Base-by-base conservation (phyloP, 257 asterid species). In the Thymus mandschuricus region DNA sequence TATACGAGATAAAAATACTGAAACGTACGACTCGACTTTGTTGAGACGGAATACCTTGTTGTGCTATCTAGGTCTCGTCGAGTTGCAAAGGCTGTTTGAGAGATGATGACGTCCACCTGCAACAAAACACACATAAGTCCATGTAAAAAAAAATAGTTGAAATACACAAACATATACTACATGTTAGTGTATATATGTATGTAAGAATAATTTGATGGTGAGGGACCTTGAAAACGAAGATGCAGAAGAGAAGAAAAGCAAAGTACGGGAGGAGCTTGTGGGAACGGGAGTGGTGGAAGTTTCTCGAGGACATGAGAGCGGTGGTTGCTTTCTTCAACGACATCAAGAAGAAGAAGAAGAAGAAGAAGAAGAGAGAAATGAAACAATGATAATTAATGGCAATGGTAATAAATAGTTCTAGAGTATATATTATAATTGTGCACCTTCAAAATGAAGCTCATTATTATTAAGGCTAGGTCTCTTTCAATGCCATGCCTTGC, bases 141-240 rank as follows among this genome's bases (percentile, higher is more conserved):
- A 27, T 28, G 60, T 27, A 9, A 54, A 27, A 27, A 28, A 27
- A 54, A 27, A 0, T 5, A 8, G 8, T 50, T 12, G 1, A 50
- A 1, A 52, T 8, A 21, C 0, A 52, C 0, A 55, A 15, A 28
- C 5, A 54, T n/a, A 34, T n/a, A 7, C 8, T n/a, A 7, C 8
- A 13, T 12, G 3, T 21, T 21, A 21, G 21, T 10, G 15, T 6
- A 57, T 1, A 11, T 29, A 58, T 5, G 6, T 41, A 73, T 6
- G 4, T 1, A 2, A 10, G 2, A 2, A 1, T 10, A 28, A 8
- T 43, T 43, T 3, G 9, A 9, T 7, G 3, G 7, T 15, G 59
- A 21, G 21, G 2, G 34, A 89, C 96, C 97, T 90, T 90, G 89
- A 90, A 88, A 67, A 90, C 82, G 48, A 88, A 88, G 52, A 90